Evolutionary conservation across 2,329 filamentous ascomycete genomes (phyloP).

Genomic region (Huntiella bhutanensis): DNA sequence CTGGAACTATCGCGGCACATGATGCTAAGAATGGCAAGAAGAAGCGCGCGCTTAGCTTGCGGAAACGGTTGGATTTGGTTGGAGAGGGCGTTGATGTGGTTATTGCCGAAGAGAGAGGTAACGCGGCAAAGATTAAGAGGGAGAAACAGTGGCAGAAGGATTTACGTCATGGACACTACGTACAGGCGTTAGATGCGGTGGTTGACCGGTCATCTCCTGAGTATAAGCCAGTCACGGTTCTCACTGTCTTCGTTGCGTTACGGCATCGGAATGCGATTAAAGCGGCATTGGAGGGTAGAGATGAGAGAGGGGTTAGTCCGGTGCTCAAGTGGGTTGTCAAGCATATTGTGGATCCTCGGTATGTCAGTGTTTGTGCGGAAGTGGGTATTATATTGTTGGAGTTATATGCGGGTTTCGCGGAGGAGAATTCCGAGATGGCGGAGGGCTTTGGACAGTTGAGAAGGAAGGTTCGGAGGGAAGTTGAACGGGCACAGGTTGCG

Average conservation of each 20-base stretch:
- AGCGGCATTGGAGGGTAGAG: constrained; percentile 59
- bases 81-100: constrained; percentile 78
- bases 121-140: constrained; percentile 28
- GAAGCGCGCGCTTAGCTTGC: constrained; percentile 33
- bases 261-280: constrained; percentile 74
- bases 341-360: constrained; percentile 65
- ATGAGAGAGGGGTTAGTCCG: constrained; percentile 65
- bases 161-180: constrained; percentile 61
- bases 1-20: constrained; percentile 59
- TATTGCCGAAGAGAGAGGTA: constrained; percentile 46
- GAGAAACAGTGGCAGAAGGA: constrained; percentile 64
- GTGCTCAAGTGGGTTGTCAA: constrained; percentile 67
- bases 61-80: constrained; percentile 50
- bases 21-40: constrained; percentile 54
- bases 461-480: constrained; percentile 52
- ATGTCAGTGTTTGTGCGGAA: constrained; percentile 66
- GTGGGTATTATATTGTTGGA: constrained; percentile 68
- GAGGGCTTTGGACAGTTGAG: constrained; percentile 50
- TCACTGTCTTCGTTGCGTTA: constrained; percentile 68
- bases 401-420: constrained; percentile 66
- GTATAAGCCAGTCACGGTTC: constrained; percentile 39
- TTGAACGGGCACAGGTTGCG: constrained; percentile 68
- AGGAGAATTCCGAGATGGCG: constrained; percentile 53
- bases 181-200: constrained; percentile 59
- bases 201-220: constrained; percentile 35